A percentile compares a stretch with the other conserved stretches of the same genome.
Conservation (phyloP, 768 basidiomycete species). For the Leccinellum rugosiceps region DNA sequence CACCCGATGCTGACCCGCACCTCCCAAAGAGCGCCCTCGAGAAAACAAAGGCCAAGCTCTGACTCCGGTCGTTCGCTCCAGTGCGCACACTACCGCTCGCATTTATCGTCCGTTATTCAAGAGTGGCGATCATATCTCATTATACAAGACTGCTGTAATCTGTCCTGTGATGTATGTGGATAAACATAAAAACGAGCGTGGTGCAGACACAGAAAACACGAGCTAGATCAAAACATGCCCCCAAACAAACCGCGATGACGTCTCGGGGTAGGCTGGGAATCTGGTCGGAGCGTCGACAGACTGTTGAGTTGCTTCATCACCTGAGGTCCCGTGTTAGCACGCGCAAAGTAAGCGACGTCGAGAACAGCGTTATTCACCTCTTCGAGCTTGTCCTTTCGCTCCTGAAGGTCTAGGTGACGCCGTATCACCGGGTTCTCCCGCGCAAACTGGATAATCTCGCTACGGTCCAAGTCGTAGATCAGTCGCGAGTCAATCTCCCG, state of each 20-base stretch:
- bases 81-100: neutral
- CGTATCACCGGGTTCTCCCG: conserved; percentile 91
- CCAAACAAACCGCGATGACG: conserved; percentile 80
- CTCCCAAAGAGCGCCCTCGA: conserved; percentile 26
- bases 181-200: conserved; percentile 8
- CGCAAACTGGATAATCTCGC: conserved; percentile 88
- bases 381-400: conserved; percentile 95
- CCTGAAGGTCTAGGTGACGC: conserved; percentile 89
- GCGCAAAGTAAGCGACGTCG: neutral
- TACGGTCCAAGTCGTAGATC: conserved; percentile 88
- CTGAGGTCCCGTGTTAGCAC: conserved; percentile 35
- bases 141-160: conserved; percentile 9
- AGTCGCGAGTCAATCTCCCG: conserved; percentile 94
- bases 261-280: conserved; percentile 69
- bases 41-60: conserved; percentile 36
- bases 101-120: conserved; percentile 1
- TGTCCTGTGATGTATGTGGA: neutral
- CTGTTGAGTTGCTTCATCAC: conserved; percentile 96
- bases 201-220: neutral
- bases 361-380: conserved; percentile 50
- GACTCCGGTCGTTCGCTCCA: neutral
- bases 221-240: conserved; percentile 58
- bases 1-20: neutral
- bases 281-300: conserved; percentile 82
- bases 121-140: conserved; percentile 19